Evolutionary conservation across 257 asterid species (phyloP), one percentile per base, ranked within the genome.

Genomic region (Lycium ferocissimum): DNA sequence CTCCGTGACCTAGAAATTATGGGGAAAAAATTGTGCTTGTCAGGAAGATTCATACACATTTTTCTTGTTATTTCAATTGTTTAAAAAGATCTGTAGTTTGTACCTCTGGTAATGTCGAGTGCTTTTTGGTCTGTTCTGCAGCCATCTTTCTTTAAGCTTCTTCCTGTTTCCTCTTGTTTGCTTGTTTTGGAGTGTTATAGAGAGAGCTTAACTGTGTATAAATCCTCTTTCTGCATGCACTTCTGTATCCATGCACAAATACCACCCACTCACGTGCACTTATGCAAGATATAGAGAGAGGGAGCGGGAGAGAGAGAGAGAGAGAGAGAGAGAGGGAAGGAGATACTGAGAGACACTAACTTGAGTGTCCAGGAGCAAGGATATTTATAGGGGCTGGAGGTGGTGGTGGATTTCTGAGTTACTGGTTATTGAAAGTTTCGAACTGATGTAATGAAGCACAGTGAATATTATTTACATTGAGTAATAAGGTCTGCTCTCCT

Each of bases 71-170:
- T 83, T 78, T 54, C 85, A 65, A 86, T 53, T 56, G 26, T 51
- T 78, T 78, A 53, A 78, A 78, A 70, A 84, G 86, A 84, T 81
- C 82, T 86, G 79, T 72, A 80, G 54, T 85, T 86, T 86, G 63
- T 94, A 94, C 99, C 98, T 92, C 94, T 85, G 88, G 89, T 86
- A 80, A 61, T 88, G 91, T 89, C 83, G 79, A 90, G 85, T 90
- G 89, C 91, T 85, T 91, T 91, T 84, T 87, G 83, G 85, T 92
- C 83, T 86, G 90, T 82, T 82, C 87, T 45, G 92, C 91, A 70
- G 89, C 93, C 97, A 92, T 93, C 83, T 84, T 26, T 67, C 83
- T 59, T 88, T 86, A 71, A 85, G 83, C 83, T 80, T 83, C 26
- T 81, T 86, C 85, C 87, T 76, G 82, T 85, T 83, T 84, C 71